phyloP scores from a whole-genome alignment of 139 green algal genomes.

The Trebouxia sp. region DNA sequence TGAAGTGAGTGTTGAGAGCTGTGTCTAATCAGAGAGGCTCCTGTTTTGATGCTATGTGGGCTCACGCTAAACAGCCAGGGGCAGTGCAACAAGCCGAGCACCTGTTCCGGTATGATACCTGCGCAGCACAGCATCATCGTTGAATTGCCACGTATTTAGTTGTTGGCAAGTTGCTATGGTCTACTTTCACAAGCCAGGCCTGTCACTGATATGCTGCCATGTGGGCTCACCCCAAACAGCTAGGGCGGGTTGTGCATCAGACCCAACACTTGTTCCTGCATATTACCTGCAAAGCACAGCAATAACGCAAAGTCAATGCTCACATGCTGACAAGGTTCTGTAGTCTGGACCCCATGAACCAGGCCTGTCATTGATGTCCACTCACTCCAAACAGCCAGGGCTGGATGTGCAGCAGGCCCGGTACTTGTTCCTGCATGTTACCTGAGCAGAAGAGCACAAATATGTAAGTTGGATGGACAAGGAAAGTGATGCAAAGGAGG shows the following conservation, averaged over 20 bases:
- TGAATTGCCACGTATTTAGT: no score
- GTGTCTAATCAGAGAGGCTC: no score
- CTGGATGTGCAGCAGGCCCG: not conserved
- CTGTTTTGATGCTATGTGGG: not conserved
- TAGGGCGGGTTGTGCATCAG: not conserved
- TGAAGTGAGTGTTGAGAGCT: not conserved
- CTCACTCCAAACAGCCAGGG: constrained; percentile 8
- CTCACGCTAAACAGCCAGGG: constrained; percentile 8
- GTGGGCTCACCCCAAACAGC: constrained; percentile 1
- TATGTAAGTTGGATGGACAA: no score
- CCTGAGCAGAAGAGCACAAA: no score
- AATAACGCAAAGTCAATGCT: no score
- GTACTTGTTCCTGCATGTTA: no score
- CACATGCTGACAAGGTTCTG: no score
- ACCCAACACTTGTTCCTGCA: not conserved
- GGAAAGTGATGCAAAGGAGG: no score
- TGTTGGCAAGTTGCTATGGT: no score
- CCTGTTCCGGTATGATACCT: not conserved
- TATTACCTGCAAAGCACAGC: no score
- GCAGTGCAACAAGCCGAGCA: not conserved
- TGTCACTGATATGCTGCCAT: not conserved
- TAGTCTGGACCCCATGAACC: no score
- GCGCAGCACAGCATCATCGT: no score
- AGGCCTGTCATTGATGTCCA: not conserved
- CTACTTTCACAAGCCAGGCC: not conserved